Evolutionary conservation across 2,329 filamentous ascomycete genomes (phyloP), one percentile per base, ranked within the genome.

Genomic region (Lomentospora prolificans): DNA sequence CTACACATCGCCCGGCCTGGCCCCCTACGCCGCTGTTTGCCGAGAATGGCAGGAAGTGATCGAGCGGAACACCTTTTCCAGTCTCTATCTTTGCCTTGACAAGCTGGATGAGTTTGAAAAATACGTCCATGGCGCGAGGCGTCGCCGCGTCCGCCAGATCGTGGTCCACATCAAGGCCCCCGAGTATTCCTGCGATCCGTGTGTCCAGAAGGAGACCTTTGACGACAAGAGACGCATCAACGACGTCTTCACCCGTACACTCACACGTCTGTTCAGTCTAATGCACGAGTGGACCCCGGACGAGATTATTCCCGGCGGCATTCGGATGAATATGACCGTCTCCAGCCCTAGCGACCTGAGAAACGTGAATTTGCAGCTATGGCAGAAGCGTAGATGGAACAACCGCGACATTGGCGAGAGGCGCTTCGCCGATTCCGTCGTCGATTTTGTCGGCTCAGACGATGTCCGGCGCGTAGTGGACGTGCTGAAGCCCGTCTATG

Each of bases 381-480:
- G 60, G 61, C 57, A 61, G 31, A 41, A 57, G n/a, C 59, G 61
- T 28, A 57, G 61, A 6, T 59, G 56, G 56, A 57, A 61, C 50
- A 51, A 50, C 28, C 55, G 50, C 14, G 61, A 63, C 24, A 62
- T 63, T 31, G 61, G 61, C 3, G 59, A 61, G 53, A 56, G 56
- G 54, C 60, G 61, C 3, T 63, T 62, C 44, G 53, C 50, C 2
- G 58, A 61, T 54, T 87, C 84, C 77, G 90, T 81, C 63, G 71
- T 77, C 19, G 87, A 87, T 28, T 81, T 81, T 3, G 80, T 77
- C 22, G 74, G 74, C 39, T 85, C 86, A 59, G 70, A 81, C 31
- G 79, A 88, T 17, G 86, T 89, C 61, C 83, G 85, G 0, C 80
- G 85, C 65, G 79, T 86, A 3, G 50, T 51, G 14, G 31, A 17